Percentiles rank a stretch among this genome's conserved stretches.
These are phyloP conservation scores for Pyropia yezoensis DNA, from an alignment of 23 red algal genomes.

Conservation along the genomic window DNA sequence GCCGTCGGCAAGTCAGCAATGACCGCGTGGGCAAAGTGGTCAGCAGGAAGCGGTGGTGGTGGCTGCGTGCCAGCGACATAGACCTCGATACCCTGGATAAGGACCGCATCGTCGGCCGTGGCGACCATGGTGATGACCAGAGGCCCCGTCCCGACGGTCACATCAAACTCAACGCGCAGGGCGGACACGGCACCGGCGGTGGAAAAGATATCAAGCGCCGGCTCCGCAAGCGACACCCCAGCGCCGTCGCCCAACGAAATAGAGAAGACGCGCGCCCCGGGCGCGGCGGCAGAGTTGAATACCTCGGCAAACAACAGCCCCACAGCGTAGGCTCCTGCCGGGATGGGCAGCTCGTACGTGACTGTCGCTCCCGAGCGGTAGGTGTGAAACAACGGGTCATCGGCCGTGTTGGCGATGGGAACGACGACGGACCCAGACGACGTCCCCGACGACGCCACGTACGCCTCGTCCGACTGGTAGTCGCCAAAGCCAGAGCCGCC, in stretches of 20 bases:
- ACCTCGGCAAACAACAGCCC: slow-evolving; percentile 32
- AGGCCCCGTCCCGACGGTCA: slow-evolving; percentile 7
- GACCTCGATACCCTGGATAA: too few relatives aligned
- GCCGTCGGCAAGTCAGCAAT: slow-evolving; percentile 21
- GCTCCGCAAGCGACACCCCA: background rate
- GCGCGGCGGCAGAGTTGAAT: background rate
- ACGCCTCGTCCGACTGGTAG: too few relatives aligned
- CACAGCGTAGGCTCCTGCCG: slow-evolving; percentile 29
- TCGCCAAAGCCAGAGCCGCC: too few relatives aligned
- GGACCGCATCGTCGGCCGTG: slow-evolving; percentile 6
- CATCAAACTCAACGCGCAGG: slow-evolving; percentile 19
- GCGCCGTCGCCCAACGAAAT: slow-evolving; percentile 25
- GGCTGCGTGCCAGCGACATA: too few relatives aligned
- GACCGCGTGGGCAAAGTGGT: slow-evolving; percentile 61
- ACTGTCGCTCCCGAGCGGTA: background rate
- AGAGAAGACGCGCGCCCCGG: slow-evolving; percentile 18
- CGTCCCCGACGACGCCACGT: too few relatives aligned
- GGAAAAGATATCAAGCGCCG: slow-evolving; percentile 24
- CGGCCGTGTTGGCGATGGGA: too few relatives aligned
- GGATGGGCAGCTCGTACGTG: slow-evolving; percentile 36
- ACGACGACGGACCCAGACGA: too few relatives aligned
- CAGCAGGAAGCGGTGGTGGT: background rate
- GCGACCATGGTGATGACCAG: slow-evolving; percentile 44
- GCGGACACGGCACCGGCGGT: slow-evolving; percentile 14
- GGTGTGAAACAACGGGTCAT: too few relatives aligned